These are phyloP conservation scores for Populus trichocarpa DNA, from an alignment of 441 rosid genomes.

Conservation along the genomic window DNA sequence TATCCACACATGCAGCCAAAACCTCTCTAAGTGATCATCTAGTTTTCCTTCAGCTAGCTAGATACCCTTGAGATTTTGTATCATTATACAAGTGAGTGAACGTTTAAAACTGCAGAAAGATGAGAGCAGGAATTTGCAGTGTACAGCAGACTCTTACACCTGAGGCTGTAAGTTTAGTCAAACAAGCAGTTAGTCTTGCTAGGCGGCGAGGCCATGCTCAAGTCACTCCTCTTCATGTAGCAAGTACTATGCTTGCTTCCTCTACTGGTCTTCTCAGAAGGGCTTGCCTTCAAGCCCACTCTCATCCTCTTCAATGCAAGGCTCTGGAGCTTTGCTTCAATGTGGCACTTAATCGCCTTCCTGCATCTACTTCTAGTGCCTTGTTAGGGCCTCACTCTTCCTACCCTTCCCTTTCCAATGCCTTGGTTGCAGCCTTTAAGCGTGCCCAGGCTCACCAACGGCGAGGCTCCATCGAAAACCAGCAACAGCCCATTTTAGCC, in stretches of 20 bases:
- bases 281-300: too few relatives aligned
- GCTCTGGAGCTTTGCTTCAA: conserved; percentile 78
- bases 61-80: neutral
- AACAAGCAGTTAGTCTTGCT: conserved; percentile 59
- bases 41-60: neutral
- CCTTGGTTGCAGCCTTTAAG: conserved; percentile 60
- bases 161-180: conserved; percentile 53
- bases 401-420: conserved; percentile 61
- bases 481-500: too few relatives aligned
- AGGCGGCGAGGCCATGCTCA: conserved; percentile 42
- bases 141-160: conserved; percentile 52
- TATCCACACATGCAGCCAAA: neutral
- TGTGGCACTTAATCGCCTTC: conserved; percentile 70
- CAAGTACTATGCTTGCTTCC: too few relatives aligned
- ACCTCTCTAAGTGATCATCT: neutral
- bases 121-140: conserved; percentile 63
- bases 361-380: conserved; percentile 49
- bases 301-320: conserved; percentile 42
- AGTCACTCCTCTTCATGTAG: too few relatives aligned
- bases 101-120: conserved; percentile 15
- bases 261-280: too few relatives aligned
- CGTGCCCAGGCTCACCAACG: too few relatives aligned
- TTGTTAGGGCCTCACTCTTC: conserved; percentile 39
- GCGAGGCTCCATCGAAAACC: too few relatives aligned
- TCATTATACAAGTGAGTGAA: neutral